Evolutionary conservation across 2,329 filamentous ascomycete species (phyloP).

Genomic region (Pseudocercospora fijiensis): DNA sequence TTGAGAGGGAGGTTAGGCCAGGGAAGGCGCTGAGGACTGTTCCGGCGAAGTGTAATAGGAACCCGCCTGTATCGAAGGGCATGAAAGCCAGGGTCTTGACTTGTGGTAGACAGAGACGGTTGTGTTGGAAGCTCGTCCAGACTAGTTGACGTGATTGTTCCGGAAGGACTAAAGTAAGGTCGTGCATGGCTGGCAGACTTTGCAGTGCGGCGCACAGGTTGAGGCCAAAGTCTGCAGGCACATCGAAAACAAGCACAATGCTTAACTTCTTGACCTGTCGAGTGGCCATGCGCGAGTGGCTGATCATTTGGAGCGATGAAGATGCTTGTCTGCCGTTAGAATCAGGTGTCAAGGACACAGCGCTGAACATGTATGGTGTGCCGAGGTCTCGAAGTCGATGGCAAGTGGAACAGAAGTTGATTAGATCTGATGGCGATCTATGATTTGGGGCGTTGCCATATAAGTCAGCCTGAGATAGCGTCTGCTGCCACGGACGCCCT

Average conservation of each 20-base stretch:
- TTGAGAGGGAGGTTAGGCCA: background rate
- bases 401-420: background rate
- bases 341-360: background rate
- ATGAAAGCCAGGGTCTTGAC: background rate
- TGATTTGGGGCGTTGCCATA: background rate
- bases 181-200: background rate
- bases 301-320: background rate
- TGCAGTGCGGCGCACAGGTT: background rate
- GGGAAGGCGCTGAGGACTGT: background rate
- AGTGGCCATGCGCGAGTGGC: background rate
- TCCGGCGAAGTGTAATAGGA: background rate
- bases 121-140: background rate
- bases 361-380: background rate
- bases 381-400: background rate
- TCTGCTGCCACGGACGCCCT: background rate
- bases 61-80: background rate
- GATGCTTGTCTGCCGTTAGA: background rate
- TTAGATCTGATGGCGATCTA: background rate
- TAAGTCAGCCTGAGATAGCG: background rate
- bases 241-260: background rate
- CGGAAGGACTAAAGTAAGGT: background rate
- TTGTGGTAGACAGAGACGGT: background rate
- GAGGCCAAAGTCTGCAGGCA: background rate
- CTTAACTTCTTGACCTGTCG: background rate
- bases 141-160: background rate